These are phyloP conservation scores for Syncephalastrum racemosum DNA, from an alignment of 371 early-diverging fungal species.

Conservation along the genomic window DNA sequence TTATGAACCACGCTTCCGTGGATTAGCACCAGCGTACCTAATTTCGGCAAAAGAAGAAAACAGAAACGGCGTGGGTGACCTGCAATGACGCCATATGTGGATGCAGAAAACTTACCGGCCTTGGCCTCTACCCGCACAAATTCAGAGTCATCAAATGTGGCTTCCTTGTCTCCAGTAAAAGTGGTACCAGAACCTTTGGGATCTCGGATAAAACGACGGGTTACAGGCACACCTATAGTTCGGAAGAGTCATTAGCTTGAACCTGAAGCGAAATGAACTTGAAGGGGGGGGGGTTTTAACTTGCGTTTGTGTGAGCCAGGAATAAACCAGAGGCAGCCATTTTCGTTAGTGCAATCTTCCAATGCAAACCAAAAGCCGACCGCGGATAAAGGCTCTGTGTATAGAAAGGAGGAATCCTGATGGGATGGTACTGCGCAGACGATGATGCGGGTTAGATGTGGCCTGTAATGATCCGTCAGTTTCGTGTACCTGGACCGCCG, in stretches of 20 bases:
- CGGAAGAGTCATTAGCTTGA: too few relatives aligned
- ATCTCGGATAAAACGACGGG: slow-evolving; percentile 75
- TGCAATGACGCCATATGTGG: not conserved
- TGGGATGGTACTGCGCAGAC: slow-evolving; percentile 61
- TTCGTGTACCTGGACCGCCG: slow-evolving; percentile 63
- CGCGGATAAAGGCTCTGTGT: slow-evolving; percentile 84
- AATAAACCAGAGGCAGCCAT: slow-evolving; percentile 88
- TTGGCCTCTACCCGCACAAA: slow-evolving; percentile 44
- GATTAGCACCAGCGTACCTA: slow-evolving; percentile 83
- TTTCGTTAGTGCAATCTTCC: slow-evolving; percentile 86
- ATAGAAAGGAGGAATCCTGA: slow-evolving; percentile 91
- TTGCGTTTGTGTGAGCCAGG: slow-evolving; percentile 85
- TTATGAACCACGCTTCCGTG: slow-evolving; percentile 90
- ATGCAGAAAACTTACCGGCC: slow-evolving; percentile 20
- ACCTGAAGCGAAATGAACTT: not conserved
- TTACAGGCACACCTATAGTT: slow-evolving; percentile 55
- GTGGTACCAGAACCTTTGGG: slow-evolving; percentile 52
- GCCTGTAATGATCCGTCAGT: not conserved
- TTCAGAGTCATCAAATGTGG: slow-evolving; percentile 32
- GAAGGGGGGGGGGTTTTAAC: not conserved
- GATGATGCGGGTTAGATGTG: not conserved
- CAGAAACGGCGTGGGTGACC: not conserved
- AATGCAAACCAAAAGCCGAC: slow-evolving; percentile 93
- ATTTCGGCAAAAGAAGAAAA: not conserved
- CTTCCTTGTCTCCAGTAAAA: slow-evolving; percentile 52